Conservation (phyloP, 1,284 basidiomycete species). For the Flammula alnicola region DNA sequence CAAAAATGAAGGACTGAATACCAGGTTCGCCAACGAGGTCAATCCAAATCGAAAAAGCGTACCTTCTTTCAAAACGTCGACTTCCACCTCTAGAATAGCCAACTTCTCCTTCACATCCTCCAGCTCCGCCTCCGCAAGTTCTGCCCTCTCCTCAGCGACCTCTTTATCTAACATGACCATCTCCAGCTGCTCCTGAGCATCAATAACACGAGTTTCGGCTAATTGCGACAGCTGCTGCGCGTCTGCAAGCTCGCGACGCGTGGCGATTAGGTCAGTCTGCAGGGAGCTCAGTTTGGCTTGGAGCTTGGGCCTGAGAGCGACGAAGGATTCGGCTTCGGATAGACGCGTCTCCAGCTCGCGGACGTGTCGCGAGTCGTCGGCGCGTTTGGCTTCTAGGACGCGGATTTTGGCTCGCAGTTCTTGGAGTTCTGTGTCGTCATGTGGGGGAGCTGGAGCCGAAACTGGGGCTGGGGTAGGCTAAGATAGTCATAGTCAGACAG, state of each 20-base stretch:
- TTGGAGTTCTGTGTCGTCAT: constrained; percentile 69
- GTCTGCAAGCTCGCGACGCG: constrained; percentile 71
- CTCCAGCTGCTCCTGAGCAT: constrained; percentile 89
- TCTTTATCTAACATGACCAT: constrained; percentile 97
- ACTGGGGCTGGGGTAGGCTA: constrained; percentile 20
- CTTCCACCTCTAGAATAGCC: constrained; percentile 85
- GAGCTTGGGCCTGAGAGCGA: constrained; percentile 85
- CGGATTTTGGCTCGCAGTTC: constrained; percentile 86
- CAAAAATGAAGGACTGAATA: constrained; percentile 6
- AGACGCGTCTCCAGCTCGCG: constrained; percentile 86
- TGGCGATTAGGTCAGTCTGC: constrained; percentile 76
- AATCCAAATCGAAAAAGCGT: background rate
- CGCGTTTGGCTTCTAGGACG: constrained; percentile 84
- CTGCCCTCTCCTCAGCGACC: constrained; percentile 93
- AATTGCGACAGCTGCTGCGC: constrained; percentile 59
- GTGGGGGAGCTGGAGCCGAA: constrained; percentile 26
- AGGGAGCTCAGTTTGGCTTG: constrained; percentile 85
- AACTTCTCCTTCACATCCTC: constrained; percentile 79
- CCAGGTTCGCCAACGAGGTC: background rate
- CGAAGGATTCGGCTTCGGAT: constrained; percentile 83
- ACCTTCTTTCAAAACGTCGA: constrained; percentile 69
- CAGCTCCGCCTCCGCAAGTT: constrained; percentile 78
- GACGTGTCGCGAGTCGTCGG: constrained; percentile 85
- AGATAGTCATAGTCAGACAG: constrained; percentile 13
- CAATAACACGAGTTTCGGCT: constrained; percentile 45